Conservation (phyloP, 2,329 filamentous ascomycete genomes). For the Teratosphaeria epicoccoides region DNA sequence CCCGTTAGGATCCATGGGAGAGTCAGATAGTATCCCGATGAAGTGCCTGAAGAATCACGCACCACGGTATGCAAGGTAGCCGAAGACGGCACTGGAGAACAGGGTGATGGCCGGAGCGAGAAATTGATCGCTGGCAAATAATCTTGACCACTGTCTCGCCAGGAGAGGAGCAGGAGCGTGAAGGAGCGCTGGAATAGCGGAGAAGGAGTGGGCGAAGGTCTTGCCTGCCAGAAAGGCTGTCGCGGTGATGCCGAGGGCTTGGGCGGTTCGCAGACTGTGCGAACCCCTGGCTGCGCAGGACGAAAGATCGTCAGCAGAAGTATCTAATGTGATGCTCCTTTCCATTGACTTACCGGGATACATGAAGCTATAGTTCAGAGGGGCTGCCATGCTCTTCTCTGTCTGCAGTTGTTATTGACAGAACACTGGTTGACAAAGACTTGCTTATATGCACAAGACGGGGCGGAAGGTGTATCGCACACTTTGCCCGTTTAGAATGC, state of each 20-base stretch:
- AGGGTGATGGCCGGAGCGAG: slow-evolving; percentile 32
- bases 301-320: no score
- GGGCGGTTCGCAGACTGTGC: slow-evolving; percentile 33
- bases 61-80: slow-evolving; percentile 39
- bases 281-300: background rate
- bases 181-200: slow-evolving; percentile 42
- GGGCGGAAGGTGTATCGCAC: no score
- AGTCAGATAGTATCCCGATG: no score
- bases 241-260: slow-evolving; percentile 42
- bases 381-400: background rate
- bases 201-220: slow-evolving; percentile 28
- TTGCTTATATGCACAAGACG: no score
- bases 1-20: slow-evolving; percentile 17
- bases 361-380: no score
- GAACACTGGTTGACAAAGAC: no score
- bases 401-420: background rate
- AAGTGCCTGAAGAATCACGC: no score
- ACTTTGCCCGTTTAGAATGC: no score
- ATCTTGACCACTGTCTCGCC: slow-evolving; percentile 44
- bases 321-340: background rate
- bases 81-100: slow-evolving; percentile 33
- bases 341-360: background rate
- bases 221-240: slow-evolving; percentile 36
- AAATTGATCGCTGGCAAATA: slow-evolving; percentile 32
- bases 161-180: slow-evolving; percentile 46